Base-by-base conservation (phyloP, 306 rosid genomes). In the Astragalus glycyphyllos region DNA sequence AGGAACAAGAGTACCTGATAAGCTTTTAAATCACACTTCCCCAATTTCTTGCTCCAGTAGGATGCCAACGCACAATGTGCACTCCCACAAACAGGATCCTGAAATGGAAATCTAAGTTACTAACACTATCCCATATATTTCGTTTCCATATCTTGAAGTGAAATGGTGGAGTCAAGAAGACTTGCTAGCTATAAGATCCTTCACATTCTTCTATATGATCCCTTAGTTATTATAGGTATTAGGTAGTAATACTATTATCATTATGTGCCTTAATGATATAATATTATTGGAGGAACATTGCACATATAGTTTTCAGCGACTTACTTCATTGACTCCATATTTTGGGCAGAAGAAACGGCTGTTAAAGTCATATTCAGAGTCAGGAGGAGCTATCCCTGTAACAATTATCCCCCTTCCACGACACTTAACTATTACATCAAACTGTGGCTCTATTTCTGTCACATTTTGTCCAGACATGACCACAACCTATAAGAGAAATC, bases 61-160 rank as follows among this genome's bases (percentile, higher is more conserved):
- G 70, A 50, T 74, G 93, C 85, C 69, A 89, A 82, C 59, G 83
- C 75, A 80, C 93, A 89, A 74, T 89, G 86, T 56, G 90, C 93
- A 74, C 88, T 86, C 71, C 97, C 96, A 71, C 76, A 55, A 58
- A 85, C 96, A 56, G 93, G 90, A 82, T 91, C 96, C 97, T 85
- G 83, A n/a, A n/a, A n/a, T n/a, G n/a, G n/a, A n/a, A n/a, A n/a
- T n/a, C n/a, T n/a, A n/a, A n/a, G n/a, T n/a, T n/a, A n/a, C n/a
- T n/a, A n/a, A n/a, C n/a, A n/a, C n/a, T n/a, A n/a, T n/a, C n/a
- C n/a, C n/a, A n/a, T n/a, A n/a, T n/a, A n/a, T n/a, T n/a, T n/a
- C n/a, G n/a, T n/a, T n/a, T n/a, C n/a, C n/a, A n/a, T n/a, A n/a
- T n/a, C n/a, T n/a, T n/a, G n/a, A n/a, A n/a, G n/a, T n/a, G n/a